Evolutionary conservation across 2,329 filamentous ascomycete genomes (phyloP), one percentile per base, ranked within the genome.

Genomic region (Fusarium napiforme): DNA sequence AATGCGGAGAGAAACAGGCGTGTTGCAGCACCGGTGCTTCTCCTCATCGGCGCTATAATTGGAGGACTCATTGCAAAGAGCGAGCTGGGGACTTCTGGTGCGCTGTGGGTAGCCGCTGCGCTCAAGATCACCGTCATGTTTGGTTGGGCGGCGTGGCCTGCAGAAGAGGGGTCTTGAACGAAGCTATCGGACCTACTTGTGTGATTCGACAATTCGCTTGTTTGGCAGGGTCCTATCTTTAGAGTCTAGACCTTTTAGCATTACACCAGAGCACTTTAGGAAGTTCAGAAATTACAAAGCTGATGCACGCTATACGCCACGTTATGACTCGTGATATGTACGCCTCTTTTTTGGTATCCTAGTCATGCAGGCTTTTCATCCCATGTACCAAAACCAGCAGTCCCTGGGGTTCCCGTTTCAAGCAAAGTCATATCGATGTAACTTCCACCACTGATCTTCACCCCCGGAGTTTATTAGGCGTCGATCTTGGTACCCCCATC

Each of bases 71-170:
- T 89, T n/a, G 83, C 86, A 1, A 84, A 85, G 61, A 87, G 82
- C 45, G 73, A 79, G 0, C 52, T 87, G 15, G 88, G 88, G 0
- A 86, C 87, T 23, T 83, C 84, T 0, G 87, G 85, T 1, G 87
- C 89, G 3, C 75, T 92, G 66, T 92, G 90, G 90, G 84, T 87
- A n/a, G 89, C 89, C 0, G 85, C 87, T 0, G 80, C 74, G 0
- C 75, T 92, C 52, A 93, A 93, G 81, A 74, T 87, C 3, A 43
- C 82, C 4, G 88, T 92, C 67, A 84, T 90, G 1, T 28, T 88
- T 4, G 82, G 87, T 1, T 93, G 91, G 91, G 81, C 89, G 21
- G 72, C 87, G 4, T 93, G 91, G 91, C 88, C 86, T 8, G 84
- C 81, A 1, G 86, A 87, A 66, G 75, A 79, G 28, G 67, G 59